These are phyloP conservation scores for Aspergillus sclerotiicarbonarius DNA, from an alignment of 495 filamentous ascomycete genomes.

Conservation along the genomic window DNA sequence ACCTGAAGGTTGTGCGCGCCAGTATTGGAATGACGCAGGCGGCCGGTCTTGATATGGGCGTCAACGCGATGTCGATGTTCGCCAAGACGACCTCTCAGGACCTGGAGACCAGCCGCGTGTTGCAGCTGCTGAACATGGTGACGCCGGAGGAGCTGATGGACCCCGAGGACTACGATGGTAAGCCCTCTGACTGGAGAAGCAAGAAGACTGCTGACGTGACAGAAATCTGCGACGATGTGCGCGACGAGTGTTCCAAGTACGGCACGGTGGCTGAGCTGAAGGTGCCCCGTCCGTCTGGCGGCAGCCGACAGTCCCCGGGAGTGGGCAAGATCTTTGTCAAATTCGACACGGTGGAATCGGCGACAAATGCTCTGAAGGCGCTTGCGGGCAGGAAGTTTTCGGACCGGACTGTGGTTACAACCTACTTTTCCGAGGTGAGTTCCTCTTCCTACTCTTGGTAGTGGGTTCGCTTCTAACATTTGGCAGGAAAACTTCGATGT, in stretches of 20 bases:
- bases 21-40: conserved; percentile 92
- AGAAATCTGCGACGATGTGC: conserved; percentile 94
- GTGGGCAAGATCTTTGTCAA: conserved; percentile 98
- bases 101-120: conserved; percentile 71
- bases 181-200: background rate
- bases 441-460: background rate
- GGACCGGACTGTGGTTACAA: conserved; percentile 91
- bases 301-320: conserved; percentile 77
- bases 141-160: conserved; percentile 94
- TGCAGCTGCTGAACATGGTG: conserved; percentile 97
- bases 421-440: conserved; percentile 87
- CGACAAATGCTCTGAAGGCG: conserved; percentile 78
- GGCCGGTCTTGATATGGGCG: conserved; percentile 85
- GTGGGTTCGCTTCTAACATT: conserved; percentile 13
- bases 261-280: conserved; percentile 82
- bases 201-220: conserved; percentile 5
- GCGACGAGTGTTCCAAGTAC: conserved; percentile 89
- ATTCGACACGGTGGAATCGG: conserved; percentile 73
- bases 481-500: conserved; percentile 76
- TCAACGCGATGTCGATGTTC: conserved; percentile 99
- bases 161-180: conserved; percentile 90
- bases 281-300: conserved; percentile 81
- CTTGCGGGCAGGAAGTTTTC: conserved; percentile 93
- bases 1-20: conserved; percentile 81
- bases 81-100: conserved; percentile 84